These are phyloP conservation scores for Dictyostelium capitatum DNA, from an alignment of 78 protist species.

Conservation along the genomic window DNA sequence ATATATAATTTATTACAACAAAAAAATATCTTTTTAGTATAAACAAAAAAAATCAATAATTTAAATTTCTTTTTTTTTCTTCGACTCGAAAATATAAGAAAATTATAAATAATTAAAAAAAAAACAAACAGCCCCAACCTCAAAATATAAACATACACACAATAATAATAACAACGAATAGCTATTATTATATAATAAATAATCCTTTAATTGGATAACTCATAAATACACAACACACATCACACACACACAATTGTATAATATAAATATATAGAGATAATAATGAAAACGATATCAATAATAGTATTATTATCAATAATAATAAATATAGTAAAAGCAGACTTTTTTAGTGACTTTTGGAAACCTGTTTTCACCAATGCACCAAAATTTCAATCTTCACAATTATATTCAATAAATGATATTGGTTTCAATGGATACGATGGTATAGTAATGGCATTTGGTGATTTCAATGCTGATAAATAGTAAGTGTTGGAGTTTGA, in stretches of 20 bases:
- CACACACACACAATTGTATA: neutral
- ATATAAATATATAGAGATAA: neutral
- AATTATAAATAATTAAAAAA: neutral
- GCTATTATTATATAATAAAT: too few relatives aligned
- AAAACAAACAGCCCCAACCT: neutral
- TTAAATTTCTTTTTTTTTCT: neutral
- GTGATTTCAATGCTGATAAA: constrained; percentile 82
- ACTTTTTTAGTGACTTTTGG: constrained; percentile 68
- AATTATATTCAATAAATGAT: constrained; percentile 31
- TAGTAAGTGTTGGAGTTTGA: constrained; percentile 16
- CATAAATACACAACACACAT: neutral
- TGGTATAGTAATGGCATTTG: constrained; percentile 71
- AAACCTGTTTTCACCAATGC: constrained; percentile 77
- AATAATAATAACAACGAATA: neutral
- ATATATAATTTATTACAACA: too few relatives aligned
- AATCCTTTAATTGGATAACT: neutral
- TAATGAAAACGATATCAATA: constrained; percentile 3
- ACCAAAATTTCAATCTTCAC: constrained; percentile 62
- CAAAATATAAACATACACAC: neutral
- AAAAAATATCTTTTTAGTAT: neutral
- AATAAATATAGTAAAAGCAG: constrained; percentile 15
- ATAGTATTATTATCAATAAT: neutral
- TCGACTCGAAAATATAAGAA: too few relatives aligned
- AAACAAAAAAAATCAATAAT: too few relatives aligned
- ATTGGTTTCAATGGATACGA: constrained; percentile 46